Conservation (phyloP, 2,329 filamentous ascomycete species). For the Basipetospora chlamydospora region DNA sequence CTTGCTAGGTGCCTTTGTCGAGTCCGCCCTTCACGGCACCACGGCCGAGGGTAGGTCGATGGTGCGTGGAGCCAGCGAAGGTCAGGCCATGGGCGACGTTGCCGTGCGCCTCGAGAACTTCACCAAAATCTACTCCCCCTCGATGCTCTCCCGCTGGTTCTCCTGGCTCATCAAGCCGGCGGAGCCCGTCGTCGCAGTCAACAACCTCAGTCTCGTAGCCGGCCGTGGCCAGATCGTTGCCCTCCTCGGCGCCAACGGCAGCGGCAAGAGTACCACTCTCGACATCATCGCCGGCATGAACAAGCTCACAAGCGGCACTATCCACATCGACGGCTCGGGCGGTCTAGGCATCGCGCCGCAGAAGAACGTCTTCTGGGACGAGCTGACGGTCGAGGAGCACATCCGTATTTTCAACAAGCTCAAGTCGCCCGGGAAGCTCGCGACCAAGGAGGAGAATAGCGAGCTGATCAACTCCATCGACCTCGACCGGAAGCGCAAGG, state of each 20-base stretch:
- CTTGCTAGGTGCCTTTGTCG: slow-evolving; percentile 58
- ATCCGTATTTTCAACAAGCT: slow-evolving; percentile 70
- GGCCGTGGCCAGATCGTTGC: slow-evolving; percentile 72
- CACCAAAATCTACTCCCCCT: slow-evolving; percentile 64
- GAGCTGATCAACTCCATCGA: slow-evolving; percentile 59
- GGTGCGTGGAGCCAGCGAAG: slow-evolving; percentile 1
- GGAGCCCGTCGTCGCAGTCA: slow-evolving; percentile 66
- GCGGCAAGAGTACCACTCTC: slow-evolving; percentile 79
- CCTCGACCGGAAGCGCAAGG: slow-evolving; percentile 56
- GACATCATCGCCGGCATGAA: slow-evolving; percentile 77
- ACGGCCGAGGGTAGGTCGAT: slow-evolving; percentile 40
- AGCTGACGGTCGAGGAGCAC: slow-evolving; percentile 75
- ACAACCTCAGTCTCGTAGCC: slow-evolving; percentile 56
- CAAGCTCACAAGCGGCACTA: slow-evolving; percentile 59
- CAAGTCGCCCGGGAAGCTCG: slow-evolving; percentile 47
- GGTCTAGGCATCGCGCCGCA: slow-evolving; percentile 81
- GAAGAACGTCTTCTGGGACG: slow-evolving; percentile 88
- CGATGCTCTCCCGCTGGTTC: slow-evolving; percentile 40
- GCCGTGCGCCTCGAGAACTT: slow-evolving; percentile 61
- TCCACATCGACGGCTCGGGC: slow-evolving; percentile 62
- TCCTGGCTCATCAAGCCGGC: slow-evolving; percentile 29
- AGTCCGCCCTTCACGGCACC: slow-evolving; percentile 62
- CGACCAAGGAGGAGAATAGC: slow-evolving; percentile 42
- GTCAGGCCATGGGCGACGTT: slow-evolving; percentile 15
- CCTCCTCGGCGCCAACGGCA: slow-evolving; percentile 77